A percentile compares a stretch with the other conserved stretches of the same genome.
Evolutionary conservation across 2,329 filamentous ascomycete genomes (phyloP).

Genomic region (Diaporthe sp.): DNA sequence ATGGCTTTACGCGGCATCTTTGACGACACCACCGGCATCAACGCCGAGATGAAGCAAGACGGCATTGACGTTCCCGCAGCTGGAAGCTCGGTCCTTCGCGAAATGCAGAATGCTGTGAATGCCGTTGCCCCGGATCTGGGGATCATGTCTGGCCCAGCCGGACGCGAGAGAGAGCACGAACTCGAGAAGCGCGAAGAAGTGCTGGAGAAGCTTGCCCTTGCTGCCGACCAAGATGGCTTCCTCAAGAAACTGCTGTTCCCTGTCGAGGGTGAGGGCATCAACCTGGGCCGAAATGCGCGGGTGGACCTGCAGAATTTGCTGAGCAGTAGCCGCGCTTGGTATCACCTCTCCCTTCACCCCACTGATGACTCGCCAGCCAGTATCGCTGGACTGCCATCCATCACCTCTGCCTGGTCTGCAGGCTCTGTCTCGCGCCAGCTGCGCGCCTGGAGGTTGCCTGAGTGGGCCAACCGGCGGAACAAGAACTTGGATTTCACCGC

Average conservation of each 20-base stretch:
- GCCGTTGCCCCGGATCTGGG: constrained; percentile 85
- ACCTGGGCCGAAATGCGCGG: constrained; percentile 81
- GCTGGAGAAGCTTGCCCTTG: constrained; percentile 87
- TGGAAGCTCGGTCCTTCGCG: constrained; percentile 86
- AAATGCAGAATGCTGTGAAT: constrained; percentile 86
- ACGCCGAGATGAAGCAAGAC: constrained; percentile 96
- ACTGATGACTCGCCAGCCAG: constrained; percentile 86
- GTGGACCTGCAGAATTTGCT: constrained; percentile 83
- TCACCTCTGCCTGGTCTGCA: constrained; percentile 92
- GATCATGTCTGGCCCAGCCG: constrained; percentile 75
- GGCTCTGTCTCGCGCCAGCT: constrained; percentile 93
- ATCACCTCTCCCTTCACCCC: constrained; percentile 91
- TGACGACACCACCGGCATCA: constrained; percentile 93
- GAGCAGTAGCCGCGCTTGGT: constrained; percentile 92
- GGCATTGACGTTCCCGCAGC: constrained; percentile 82
- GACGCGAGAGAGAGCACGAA: constrained; percentile 81
- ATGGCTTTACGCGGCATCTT: constrained; percentile 92
- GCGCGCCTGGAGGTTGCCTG: constrained; percentile 91
- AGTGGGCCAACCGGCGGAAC: constrained; percentile 96
- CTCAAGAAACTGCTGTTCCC: constrained; percentile 87
- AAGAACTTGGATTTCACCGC: constrained; percentile 95
- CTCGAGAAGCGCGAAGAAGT: constrained; percentile 86
- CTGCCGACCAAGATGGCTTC: constrained; percentile 86
- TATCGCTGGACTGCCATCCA: constrained; percentile 78
- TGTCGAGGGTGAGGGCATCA: constrained; percentile 81